Evolutionary conservation across 305 asterid species (phyloP).

Genomic region (Fraxinus platypoda): DNA sequence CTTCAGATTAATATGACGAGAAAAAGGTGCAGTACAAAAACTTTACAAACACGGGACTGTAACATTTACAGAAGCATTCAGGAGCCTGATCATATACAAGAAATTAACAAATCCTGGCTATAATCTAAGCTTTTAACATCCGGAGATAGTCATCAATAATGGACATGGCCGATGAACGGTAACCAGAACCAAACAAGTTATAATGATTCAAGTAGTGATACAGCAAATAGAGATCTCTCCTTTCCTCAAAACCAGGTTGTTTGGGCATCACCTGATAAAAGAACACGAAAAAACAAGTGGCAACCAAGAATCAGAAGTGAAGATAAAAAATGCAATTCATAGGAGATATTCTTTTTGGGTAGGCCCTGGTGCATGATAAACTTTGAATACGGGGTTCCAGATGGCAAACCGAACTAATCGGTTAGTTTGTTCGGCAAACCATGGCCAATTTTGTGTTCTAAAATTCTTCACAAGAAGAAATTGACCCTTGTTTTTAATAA

Average conservation of each 20-base stretch:
- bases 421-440: neutral
- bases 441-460: neutral
- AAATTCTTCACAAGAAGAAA: neutral
- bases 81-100: neutral
- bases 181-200: constrained; percentile 91
- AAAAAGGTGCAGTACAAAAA: neutral
- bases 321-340: neutral
- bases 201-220: constrained; percentile 95
- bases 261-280: constrained; percentile 77
- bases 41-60: neutral
- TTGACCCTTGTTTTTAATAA: neutral
- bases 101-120: constrained; percentile 2
- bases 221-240: constrained; percentile 75
- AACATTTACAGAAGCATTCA: constrained; percentile 3
- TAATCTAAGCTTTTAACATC: constrained; percentile 48
- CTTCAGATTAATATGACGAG: neutral
- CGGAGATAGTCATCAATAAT: constrained; percentile 73
- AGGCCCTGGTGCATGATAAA: neutral
- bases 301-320: neutral
- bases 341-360: neutral
- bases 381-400: neutral
- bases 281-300: neutral
- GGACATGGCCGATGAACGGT: constrained; percentile 76
- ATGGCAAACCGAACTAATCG: neutral
- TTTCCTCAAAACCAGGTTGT: constrained; percentile 69